Evolutionary conservation across 139 green algal genomes (phyloP).

Genomic region (Chlamydomonas incerta): DNA sequence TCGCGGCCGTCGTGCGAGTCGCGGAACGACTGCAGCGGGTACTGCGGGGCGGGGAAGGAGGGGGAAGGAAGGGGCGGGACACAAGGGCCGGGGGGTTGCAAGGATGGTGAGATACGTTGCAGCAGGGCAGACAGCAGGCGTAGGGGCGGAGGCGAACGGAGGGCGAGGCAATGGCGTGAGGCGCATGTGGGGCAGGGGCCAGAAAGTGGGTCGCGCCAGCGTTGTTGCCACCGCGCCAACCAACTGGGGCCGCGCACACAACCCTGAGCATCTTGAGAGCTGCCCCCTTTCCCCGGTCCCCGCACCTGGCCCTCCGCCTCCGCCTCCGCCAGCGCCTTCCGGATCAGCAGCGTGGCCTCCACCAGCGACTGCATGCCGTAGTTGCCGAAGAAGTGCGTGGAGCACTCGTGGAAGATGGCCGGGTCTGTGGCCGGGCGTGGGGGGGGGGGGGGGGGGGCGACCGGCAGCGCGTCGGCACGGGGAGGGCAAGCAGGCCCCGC

Average conservation of each 20-base stretch:
- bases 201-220: no score
- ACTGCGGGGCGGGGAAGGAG: neutral
- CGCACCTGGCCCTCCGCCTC: constrained; percentile 8
- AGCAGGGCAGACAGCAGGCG: no score
- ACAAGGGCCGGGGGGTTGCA: neutral
- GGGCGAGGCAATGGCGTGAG: no score
- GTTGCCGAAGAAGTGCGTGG: constrained; percentile 26
- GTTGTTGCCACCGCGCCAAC: no score
- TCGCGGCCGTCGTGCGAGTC: neutral
- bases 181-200: no score
- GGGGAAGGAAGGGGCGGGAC: neutral
- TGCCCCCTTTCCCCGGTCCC: no score
- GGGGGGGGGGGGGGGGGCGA: no score
- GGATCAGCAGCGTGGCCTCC: constrained; percentile 13
- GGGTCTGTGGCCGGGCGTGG: neutral
- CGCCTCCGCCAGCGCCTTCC: constrained; percentile 2
- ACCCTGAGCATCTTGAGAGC: no score
- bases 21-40: neutral
- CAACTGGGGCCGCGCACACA: no score
- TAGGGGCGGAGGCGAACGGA: no score
- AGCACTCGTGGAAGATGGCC: neutral
- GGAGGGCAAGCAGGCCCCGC: neutral
- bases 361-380: constrained; percentile 30
- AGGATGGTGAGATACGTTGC: no score
- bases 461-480: no score